These are phyloP conservation scores for Nissolia schottii DNA, from an alignment of 306 rosid species.

Conservation along the genomic window DNA sequence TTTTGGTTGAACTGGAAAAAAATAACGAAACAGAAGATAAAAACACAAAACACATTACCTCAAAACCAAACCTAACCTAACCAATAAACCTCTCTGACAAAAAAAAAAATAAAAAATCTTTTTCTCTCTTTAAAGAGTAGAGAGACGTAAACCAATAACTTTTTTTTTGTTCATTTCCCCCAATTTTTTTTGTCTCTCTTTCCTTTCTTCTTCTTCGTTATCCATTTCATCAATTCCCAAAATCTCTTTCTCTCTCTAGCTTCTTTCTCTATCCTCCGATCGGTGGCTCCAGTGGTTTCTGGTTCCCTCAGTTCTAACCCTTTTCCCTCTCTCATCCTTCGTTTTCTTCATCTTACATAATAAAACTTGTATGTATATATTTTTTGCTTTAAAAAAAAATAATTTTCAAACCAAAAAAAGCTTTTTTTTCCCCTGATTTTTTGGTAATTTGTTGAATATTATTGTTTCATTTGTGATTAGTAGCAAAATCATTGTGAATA, in stretches of 20 bases:
- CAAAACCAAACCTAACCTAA: neutral
- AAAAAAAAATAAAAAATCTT: neutral
- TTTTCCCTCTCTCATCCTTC: conserved; percentile 13
- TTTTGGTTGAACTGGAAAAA: neutral
- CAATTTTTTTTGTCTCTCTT: neutral
- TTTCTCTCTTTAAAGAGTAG: neutral
- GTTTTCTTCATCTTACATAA: conserved; percentile 23
- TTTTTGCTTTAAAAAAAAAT: neutral
- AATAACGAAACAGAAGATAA: neutral
- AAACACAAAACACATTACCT: neutral
- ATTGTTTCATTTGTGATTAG: conserved; percentile 25
- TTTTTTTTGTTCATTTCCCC: neutral
- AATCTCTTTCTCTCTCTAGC: conserved; percentile 27
- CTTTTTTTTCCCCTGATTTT: neutral
- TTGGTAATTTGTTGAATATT: conserved; percentile 21
- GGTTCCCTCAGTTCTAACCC: neutral
- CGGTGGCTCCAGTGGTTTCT: conserved; percentile 36
- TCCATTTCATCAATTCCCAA: conserved; percentile 22
- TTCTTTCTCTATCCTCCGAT: conserved; percentile 47
- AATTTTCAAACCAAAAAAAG: conserved; percentile 1
- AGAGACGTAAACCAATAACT: conserved; percentile 44
- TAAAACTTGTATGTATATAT: neutral
- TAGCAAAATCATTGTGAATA: conserved; percentile 3
- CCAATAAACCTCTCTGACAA: neutral
- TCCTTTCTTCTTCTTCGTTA: conserved; percentile 17